phyloP scores from a whole-genome alignment of 768 basidiomycete species.

The Podaxis sp. region DNA sequence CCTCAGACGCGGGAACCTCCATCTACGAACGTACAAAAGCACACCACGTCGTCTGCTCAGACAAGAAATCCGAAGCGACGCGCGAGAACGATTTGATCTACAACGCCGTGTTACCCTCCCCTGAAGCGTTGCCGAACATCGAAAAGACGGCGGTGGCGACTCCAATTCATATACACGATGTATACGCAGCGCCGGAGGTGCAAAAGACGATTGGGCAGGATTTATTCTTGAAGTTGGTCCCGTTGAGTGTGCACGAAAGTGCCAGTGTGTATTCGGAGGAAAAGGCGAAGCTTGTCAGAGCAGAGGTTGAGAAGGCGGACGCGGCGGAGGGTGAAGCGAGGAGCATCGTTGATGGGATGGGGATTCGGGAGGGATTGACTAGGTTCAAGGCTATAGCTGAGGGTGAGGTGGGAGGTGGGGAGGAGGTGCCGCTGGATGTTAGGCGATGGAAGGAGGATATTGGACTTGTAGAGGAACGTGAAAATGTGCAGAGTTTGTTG shows the following conservation, averaged over 20 bases:
- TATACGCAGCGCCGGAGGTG: slow-evolving; percentile 87
- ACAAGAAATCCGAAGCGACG: slow-evolving; percentile 71
- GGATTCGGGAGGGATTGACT: slow-evolving; percentile 67
- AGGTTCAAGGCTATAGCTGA: slow-evolving; percentile 74
- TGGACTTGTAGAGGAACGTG: slow-evolving; percentile 61
- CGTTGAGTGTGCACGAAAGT: slow-evolving; percentile 92
- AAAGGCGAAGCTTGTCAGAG: slow-evolving; percentile 90
- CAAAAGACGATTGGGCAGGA: slow-evolving; percentile 94
- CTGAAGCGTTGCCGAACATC: slow-evolving; percentile 75
- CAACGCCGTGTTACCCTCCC: slow-evolving; percentile 81
- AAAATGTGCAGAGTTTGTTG: slow-evolving; percentile 66
- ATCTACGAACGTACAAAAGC: slow-evolving; percentile 83
- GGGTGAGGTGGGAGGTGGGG: slow-evolving; percentile 58
- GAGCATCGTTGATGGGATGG: slow-evolving; percentile 79
- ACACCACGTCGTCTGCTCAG: slow-evolving; percentile 74
- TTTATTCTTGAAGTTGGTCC: slow-evolving; percentile 84
- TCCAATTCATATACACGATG: slow-evolving; percentile 90
- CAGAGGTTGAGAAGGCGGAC: slow-evolving; percentile 87
- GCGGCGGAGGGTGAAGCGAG: slow-evolving; percentile 76
- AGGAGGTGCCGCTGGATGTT: slow-evolving; percentile 71
- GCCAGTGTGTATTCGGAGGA: slow-evolving; percentile 98
- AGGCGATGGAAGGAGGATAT: slow-evolving; percentile 78
- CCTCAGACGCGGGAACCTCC: slow-evolving; percentile 80
- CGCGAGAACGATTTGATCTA: slow-evolving; percentile 98
- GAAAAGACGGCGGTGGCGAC: slow-evolving; percentile 84